These are phyloP conservation scores for Cyberlindnera subsufficiens DNA, from an alignment of 805 yeast species.

Conservation along the genomic window DNA sequence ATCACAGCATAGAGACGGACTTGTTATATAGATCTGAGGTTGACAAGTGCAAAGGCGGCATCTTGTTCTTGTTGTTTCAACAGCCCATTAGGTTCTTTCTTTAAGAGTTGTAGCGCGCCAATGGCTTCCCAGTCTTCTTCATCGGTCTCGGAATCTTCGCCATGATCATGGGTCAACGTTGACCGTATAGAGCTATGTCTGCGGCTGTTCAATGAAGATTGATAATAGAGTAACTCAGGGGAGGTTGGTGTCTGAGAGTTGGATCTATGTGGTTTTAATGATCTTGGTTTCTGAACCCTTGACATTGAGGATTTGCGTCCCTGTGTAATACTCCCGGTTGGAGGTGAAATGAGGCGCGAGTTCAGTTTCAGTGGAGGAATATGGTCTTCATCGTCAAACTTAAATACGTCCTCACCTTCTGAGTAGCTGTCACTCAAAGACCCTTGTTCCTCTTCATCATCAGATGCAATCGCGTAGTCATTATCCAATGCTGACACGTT, in stretches of 20 bases:
- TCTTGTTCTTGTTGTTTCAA: slow-evolving; percentile 36
- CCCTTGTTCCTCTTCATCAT: slow-evolving; percentile 29
- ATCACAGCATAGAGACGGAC: background rate
- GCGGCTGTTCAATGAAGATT: slow-evolving; percentile 11
- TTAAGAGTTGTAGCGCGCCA: slow-evolving; percentile 68
- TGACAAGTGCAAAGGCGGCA: slow-evolving; percentile 65
- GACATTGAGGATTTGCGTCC: slow-evolving; percentile 12
- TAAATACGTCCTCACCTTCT: slow-evolving; percentile 26
- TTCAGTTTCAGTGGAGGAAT: slow-evolving; percentile 22
- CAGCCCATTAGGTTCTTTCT: slow-evolving; percentile 12
- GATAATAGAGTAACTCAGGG: slow-evolving; percentile 20
- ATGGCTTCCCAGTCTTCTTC: slow-evolving; percentile 96
- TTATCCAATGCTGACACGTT: slow-evolving; percentile 19
- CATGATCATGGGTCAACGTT: slow-evolving; percentile 31
- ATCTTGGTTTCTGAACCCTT: slow-evolving; percentile 21
- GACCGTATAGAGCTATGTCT: slow-evolving; percentile 33
- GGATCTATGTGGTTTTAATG: slow-evolving; percentile 23
- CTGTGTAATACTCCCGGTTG: slow-evolving; percentile 1
- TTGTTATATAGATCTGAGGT: slow-evolving; percentile 32
- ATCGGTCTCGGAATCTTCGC: slow-evolving; percentile 59
- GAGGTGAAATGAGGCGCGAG: slow-evolving; percentile 20
- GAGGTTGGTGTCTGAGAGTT: slow-evolving; percentile 32
- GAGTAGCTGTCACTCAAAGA: slow-evolving; percentile 19
- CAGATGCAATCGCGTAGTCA: slow-evolving; percentile 23
- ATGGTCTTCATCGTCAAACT: slow-evolving; percentile 32